These are phyloP conservation scores for Claviceps spartinae DNA, from an alignment of 2,329 filamentous ascomycete genomes.

Conservation along the genomic window DNA sequence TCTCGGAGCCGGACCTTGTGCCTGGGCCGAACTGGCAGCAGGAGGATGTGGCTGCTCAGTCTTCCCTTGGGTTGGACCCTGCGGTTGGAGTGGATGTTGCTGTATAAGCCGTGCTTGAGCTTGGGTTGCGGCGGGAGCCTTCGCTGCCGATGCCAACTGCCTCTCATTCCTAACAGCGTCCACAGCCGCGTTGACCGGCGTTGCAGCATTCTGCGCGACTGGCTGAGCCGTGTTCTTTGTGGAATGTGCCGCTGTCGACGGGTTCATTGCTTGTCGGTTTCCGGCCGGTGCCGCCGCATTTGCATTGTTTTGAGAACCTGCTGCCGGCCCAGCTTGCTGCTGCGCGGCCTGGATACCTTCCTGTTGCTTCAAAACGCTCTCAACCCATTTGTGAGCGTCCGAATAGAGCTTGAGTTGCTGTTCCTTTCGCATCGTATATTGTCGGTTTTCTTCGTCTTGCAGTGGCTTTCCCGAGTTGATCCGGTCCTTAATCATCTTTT, in stretches of 20 bases:
- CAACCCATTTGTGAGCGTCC: conserved; percentile 35
- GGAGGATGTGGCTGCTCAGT: conserved; percentile 24
- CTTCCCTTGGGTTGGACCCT: conserved; percentile 13
- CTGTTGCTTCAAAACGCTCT: conserved; percentile 33
- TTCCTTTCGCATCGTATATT: conserved; percentile 29
- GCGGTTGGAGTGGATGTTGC: conserved; percentile 14
- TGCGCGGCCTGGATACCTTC: conserved; percentile 17
- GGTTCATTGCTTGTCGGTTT: conserved; percentile 12
- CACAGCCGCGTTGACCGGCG: conserved; percentile 29
- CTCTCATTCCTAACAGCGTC: conserved; percentile 33
- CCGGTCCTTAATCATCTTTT: conserved; percentile 28
- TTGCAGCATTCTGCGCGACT: conserved; percentile 19
- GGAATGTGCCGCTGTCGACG: conserved; percentile 11
- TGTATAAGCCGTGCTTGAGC: conserved; percentile 17
- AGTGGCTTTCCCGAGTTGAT: conserved; percentile 29
- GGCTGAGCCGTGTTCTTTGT: conserved; percentile 15
- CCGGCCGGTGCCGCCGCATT: conserved; percentile 12
- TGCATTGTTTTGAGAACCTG: conserved; percentile 10
- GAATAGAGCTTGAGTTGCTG: conserved; percentile 29
- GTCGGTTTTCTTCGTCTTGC: conserved; percentile 33
- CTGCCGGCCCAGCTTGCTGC: conserved; percentile 7
- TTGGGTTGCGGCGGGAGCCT: conserved; percentile 12
- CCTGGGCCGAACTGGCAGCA: conserved; percentile 33
- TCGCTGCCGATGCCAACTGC: conserved; percentile 16
- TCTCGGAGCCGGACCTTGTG: conserved; percentile 27